Evolutionary conservation across 2,329 filamentous ascomycete genomes (phyloP).

Genomic region (Penicillium sp.): DNA sequence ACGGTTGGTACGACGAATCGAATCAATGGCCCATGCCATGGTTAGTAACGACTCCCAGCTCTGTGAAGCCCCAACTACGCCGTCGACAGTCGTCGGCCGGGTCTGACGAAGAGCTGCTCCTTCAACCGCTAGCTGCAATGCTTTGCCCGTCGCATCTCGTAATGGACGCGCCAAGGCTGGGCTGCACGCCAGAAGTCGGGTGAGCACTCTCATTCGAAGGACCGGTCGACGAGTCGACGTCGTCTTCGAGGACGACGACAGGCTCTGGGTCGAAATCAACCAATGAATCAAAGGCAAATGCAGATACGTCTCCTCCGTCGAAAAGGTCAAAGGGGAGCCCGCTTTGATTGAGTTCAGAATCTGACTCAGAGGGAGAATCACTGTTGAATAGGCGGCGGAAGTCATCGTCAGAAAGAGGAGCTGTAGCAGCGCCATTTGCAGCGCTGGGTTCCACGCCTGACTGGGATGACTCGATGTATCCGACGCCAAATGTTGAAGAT

Average conservation of each 20-base stretch:
- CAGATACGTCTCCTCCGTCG: conserved; percentile 46
- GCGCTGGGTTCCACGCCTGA: conserved; percentile 28
- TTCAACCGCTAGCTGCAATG: conserved; percentile 50
- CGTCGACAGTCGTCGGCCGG: conserved; percentile 30
- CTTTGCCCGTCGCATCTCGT: conserved; percentile 51
- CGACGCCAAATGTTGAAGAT: conserved; percentile 23
- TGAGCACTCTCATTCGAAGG: conserved; percentile 49
- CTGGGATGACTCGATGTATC: conserved; percentile 28
- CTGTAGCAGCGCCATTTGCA: conserved; percentile 55
- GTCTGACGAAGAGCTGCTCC: conserved; percentile 34
- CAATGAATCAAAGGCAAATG: conserved; percentile 53
- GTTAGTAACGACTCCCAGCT: conserved; percentile 46
- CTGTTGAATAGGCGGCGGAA: conserved; percentile 58
- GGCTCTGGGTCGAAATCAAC: conserved; percentile 53
- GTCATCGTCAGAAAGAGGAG: conserved; percentile 66
- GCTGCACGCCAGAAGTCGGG: conserved; percentile 50
- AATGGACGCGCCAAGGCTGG: conserved; percentile 53
- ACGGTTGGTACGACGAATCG: conserved; percentile 36
- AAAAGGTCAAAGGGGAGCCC: conserved; percentile 69
- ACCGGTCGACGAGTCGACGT: conserved; percentile 43
- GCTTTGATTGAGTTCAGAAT: conserved; percentile 74
- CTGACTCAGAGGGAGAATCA: conserved; percentile 65
- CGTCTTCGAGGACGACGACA: conserved; percentile 41
- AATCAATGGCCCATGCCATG: conserved; percentile 43
- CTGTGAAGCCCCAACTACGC: conserved; percentile 28